Base-by-base conservation (phyloP, 108 stramenopile genomes). In the Schizochytrium sp. region DNA sequence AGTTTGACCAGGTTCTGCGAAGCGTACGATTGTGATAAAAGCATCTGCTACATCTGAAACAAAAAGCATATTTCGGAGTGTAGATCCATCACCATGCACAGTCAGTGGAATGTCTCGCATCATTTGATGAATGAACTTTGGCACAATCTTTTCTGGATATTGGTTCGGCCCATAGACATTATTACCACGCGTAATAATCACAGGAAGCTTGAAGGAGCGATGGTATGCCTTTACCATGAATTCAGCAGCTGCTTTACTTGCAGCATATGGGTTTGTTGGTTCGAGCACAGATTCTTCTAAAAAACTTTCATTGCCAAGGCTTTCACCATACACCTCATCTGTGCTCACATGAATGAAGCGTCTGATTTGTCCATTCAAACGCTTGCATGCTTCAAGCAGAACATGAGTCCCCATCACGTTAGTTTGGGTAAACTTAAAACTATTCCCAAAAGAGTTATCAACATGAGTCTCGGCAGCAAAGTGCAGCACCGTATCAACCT, bases 371-470 rank as follows among this genome's bases (percentile, higher is more conserved):
- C 56, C 56, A 28, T 87, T 69, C 89, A 95, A 95, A 69, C 89
- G 90, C 93, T 99, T 99, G 88, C 98, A 98, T 50, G 96, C 93
- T 95, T 99, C 99, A 53, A 99, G 94, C 57, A 99, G 92, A 7
- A 98, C 98, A 93, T 99, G 99, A 19, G 99, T 99, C 47, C 99
- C 99, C 89, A 95, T 95, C 88, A 99, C 98, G 92, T 99, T 99
- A 92, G 96, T 96, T 57, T 97, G 95, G 72, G 99, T 99, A 93
- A 99, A 99, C 89, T 95, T 96, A 93, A 99, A 97, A 46, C 97
- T 98, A 93, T 99, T 99, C 28, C 99, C 99, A 89, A 99, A 99
- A 28, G 97, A 98, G 95, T 99, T 99, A 94, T 99, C 99, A 41
- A 93, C 94, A 72, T 94, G 94, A 4, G 98, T 99, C 92, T 99